Base-by-base conservation (phyloP, 2,329 filamentous ascomycete species). In the Neonectria sp. region DNA sequence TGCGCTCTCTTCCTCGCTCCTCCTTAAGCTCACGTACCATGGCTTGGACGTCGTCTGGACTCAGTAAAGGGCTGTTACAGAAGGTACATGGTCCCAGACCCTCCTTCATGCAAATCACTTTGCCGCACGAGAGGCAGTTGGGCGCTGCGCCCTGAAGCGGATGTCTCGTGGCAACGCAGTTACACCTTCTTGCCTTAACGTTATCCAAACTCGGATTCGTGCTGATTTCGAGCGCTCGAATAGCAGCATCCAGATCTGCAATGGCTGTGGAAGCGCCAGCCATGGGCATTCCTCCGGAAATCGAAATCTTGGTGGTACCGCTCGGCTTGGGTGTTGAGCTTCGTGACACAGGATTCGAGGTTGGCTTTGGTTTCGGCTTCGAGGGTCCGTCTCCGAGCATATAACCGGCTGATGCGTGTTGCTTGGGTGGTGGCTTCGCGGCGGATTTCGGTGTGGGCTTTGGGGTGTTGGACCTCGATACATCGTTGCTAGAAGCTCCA, bases 11-110 rank as follows among this genome's bases (percentile, higher is more conserved):
- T 3, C 95, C 95, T 6, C 95, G 90, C 82, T 98, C 95, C 59
- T 94, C 92, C 45, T 91, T 91, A 13, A 99, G 86, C 74, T 95
- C 91, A 29, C 89, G 88, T 55, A 98, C 92, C 89, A 99, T 97
- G 37, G 88, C 90, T 75, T 97, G 92, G 11, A 97, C 89, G 61
- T 98, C 95, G 4, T 88, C 83, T 0, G 89, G 79, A 33, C 87
- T 91, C 8, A 99, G 84, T 0, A 99, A 84, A 0, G 94, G 90
- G 0, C 88, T 86, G 0, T 91, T 90, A 82, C 96, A 99, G 77
- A 93, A 98, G 0, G 95, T 98, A 80, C 96, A 99, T 0, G 95
- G 95, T 0, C 95, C 95, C 1, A 98, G 86, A 0, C 96, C 96
- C 81, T 99, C 95, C 76, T 96, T 95, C 27, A 97, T 90, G 79